Base-by-base conservation (phyloP, 805 yeast genomes). In the Gaillardinia entomophila region DNA sequence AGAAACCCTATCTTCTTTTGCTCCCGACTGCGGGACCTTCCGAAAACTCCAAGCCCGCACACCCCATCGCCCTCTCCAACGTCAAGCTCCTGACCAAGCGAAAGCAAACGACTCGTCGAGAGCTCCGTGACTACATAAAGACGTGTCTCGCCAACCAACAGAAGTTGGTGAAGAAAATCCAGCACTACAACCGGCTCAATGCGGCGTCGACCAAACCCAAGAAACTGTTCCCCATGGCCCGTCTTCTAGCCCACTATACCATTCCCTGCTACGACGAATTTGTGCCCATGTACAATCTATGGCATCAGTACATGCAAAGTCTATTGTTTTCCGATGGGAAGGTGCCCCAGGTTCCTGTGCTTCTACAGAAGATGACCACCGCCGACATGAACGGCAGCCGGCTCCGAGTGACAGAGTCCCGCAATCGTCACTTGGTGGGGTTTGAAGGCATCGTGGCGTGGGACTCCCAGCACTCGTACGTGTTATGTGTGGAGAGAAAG, bases 321-420 rank as follows among this genome's bases (percentile, higher is more conserved):
- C 56, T 85, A 3, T 42, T 84, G 6, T 68, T 63, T 29, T 59
- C 66, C 2, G 51, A 44, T 4, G 48, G 40, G 16, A 42, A 41
- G 12, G 40, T 57, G 16, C 62, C 61, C 4, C 39, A 49, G 8
- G 31, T 53, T 19, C 40, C 49, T 16, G 43, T 56, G 23, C 41
- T 77, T 1, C 53, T 82, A 14, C 62, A 75, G 4, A 77, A 80
- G 43, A 57, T 88, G 26, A 71, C 90, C 1, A 71, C 81, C 38
- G 85, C 92, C 2, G 97, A 88, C 48, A 82, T 73, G 56, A 82
- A 81, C 45, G 96, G 97, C 3, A 74, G 92, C n/a, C 52, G 55
- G 26, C 36, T 87, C 11, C 66, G 66, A 11, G 88, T 88, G 0
- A 46, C 66, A 2, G 71, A 75, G 29, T 66, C 85, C n/a, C 57